Evolutionary conservation across 345 rosid species (phyloP), one percentile per base, ranked within the genome.

Genomic region (Brassica incana): DNA sequence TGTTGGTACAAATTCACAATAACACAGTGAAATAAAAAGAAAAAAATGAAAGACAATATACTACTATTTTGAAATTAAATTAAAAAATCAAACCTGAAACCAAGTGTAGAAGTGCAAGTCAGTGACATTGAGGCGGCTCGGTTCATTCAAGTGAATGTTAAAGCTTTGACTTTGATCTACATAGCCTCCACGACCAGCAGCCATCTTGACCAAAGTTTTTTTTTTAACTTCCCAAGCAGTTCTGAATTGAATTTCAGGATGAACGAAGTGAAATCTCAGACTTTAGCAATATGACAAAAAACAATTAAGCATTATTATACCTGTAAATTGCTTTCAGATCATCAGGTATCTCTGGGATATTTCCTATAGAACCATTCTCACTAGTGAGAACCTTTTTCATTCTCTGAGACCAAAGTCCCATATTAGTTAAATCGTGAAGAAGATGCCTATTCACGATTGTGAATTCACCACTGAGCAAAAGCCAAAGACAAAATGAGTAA

Each of bases 181-280:
- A 68, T 81, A 94, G 84, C 94, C 89, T 45, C 98, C 98, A 78
- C 97, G 92, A 84, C 90, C 93, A 35, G 81, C 94, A 14, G 94
- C 97, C 97, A 92, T 92, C 29, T 92, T 94, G 6, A 94, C 98
- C 79, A 94, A 40, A 0, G 89, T 90, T 89, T 75, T 92, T 79
- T 94, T 97, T 86, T 88, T 94, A 86, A 92, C 90, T 87, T 94
- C 98, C 98, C 98, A 94, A 15, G 90, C 98, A 35, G 96, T 94
- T 90, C 97, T 93, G 76, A 69, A 32, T 65, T 20, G 27, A 40
- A 40, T 48, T 63, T 48, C 2, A 25, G 12, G 16, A 63, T 43
- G 12, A 40, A 40, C 11, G 48, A 32, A 38, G 71, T 63, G 8
- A 16, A 12, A 20, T 11, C 48, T 40, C 48, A 40, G 12, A 9